Evolutionary conservation across 2,329 filamentous ascomycete species (phyloP), one percentile per base, ranked within the genome.

Genomic region (Karstenula rhodostoma): DNA sequence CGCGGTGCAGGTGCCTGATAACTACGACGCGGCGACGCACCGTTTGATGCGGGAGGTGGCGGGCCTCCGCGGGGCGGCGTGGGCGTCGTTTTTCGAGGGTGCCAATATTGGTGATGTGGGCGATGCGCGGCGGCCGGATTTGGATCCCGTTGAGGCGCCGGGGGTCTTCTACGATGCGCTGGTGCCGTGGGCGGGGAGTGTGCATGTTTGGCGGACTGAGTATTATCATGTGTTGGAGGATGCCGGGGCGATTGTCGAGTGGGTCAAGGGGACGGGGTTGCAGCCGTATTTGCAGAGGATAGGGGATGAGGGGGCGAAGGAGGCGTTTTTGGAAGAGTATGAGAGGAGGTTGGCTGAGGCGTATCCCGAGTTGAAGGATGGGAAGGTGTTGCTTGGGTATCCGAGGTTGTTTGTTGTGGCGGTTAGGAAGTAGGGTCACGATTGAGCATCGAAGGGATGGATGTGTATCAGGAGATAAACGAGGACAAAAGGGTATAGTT

Each of bases 221-320:
- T 89, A 89, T 62, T 75, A 82, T 27, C 86, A 88, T 69, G 71
- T 81, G 0, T 68, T 88, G 58, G 75, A 79, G 2, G 79, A 77
- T 23, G 84, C 84, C 22, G 62, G 72, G 13, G 82, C 78, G 1
- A 83, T 89, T 44, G 82, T 88, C 6, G 85, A 87, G 70, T 89
- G 86, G 86, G 83, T 88, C 3, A 84, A 82, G 63, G 83, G 84
- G 0, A 87, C 85, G 0, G 86, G 85, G 0, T 68, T 89, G 64
- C 78, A 81, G 64, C 86, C 86, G 0, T 89, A 81, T 65, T 55
- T 88, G 56, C 79, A 87, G 48, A 75, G 79, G 3, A 75, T 88
- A 40, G 71, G 74, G 1, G 72, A 75, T 2, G 78, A 83, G 33
- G 65, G 29, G 22, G 64, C 55, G 51, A 80, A 74, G 60, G 71